These are phyloP conservation scores for Termitomyces eurrhizus DNA, from an alignment of 768 basidiomycete genomes.

Conservation along the genomic window DNA sequence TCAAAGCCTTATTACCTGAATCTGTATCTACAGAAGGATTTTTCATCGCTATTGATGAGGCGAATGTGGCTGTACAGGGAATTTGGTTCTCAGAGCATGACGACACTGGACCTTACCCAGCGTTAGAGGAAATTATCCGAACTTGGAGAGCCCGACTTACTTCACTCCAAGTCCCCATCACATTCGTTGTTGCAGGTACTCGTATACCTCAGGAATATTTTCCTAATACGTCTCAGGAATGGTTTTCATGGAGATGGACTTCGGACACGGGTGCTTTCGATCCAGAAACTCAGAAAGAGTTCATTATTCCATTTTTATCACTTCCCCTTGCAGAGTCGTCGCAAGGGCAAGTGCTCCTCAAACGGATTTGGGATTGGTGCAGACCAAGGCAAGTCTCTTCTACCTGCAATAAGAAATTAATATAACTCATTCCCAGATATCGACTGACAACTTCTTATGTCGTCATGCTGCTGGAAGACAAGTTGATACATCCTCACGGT, in stretches of 20 bases:
- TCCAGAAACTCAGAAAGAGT: background rate
- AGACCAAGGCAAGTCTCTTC: too few relatives aligned
- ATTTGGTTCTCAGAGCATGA: background rate
- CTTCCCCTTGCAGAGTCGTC: background rate
- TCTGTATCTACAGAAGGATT: background rate
- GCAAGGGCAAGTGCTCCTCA: background rate
- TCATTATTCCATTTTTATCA: background rate
- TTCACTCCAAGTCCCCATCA: background rate
- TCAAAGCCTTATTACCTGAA: background rate
- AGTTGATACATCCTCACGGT: background rate
- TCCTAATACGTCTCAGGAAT: too few relatives aligned
- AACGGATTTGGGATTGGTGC: background rate
- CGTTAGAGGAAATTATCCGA: background rate
- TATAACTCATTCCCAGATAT: too few relatives aligned
- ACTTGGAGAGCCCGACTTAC: background rate
- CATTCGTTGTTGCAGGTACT: background rate
- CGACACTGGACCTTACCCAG: background rate
- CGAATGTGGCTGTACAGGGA: background rate
- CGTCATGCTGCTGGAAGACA: background rate
- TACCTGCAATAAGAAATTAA: too few relatives aligned
- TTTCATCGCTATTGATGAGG: background rate
- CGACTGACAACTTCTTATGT: background rate
- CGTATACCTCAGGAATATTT: background rate
- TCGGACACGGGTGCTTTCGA: background rate
- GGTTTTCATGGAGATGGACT: background rate